Evolutionary conservation across 257 asterid genomes (phyloP), one percentile per base, ranked within the genome.

Genomic region (Marsdenia floribunda): DNA sequence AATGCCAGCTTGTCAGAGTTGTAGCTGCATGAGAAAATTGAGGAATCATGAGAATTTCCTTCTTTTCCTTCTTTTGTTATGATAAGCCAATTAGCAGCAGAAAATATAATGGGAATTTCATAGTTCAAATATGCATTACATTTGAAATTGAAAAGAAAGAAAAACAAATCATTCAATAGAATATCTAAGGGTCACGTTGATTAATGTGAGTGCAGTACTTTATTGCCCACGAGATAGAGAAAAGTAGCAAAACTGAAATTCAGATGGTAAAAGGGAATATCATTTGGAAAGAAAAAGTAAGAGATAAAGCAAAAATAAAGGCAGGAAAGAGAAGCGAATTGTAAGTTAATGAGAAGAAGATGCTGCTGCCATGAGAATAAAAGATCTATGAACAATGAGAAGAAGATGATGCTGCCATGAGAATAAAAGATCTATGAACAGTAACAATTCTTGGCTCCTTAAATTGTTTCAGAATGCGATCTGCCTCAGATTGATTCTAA

Each of bases 1-100:
- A 83, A 86, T 92, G 97, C 97, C 97, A 92, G 89, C 97, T 92
- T 47, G 97, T 92, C 83, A 92, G 76, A 78, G 96, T 93, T 14
- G 97, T 91, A 83, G 97, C 96, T 93, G 91, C 79, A 84, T 35
- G 55, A 63, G 61, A 78, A 67, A 70, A 54, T 46, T 66, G 55
- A 68, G 64, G 52, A 75, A 70, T 60, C 46, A 21, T 64, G 52
- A 67, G 63, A 66, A 52, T 44, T 35, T 46, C 24, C 72, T 72
- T 53, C n/a, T 16, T 52, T 49, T 52, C n/a, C 12, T 52, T 52
- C 57, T 52, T 52, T 15, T 52, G 21, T 49, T 6, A 44, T 29
- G 1, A 59, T 1, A 37, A 35, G n/a, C 26, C 37, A 19, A 37
- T 21, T 44, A 53, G 14, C 29, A 15, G 54, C 24, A 1, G 53